Evolutionary conservation across 352 stramenopile species (phyloP).

Genomic region (Phytophthora macrochlamydospora): DNA sequence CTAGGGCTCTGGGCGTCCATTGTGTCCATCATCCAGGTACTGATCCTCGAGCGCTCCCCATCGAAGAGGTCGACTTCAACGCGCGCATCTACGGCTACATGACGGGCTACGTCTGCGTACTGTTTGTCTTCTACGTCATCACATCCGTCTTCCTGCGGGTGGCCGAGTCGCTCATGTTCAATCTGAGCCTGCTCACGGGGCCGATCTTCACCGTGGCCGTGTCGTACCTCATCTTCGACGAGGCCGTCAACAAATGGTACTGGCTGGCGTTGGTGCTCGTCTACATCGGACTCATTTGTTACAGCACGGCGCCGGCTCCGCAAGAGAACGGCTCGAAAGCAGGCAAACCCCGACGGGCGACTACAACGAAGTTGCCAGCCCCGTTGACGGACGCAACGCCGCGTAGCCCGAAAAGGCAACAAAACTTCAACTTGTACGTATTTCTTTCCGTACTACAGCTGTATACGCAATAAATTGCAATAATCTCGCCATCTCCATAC

Average conservation of each 20-base stretch:
- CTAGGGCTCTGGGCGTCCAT: slow-evolving; percentile 59
- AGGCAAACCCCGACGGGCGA: slow-evolving; percentile 14
- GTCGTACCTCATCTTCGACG: slow-evolving; percentile 66
- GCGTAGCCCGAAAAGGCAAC: too few species aligned
- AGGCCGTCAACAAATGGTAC: slow-evolving; percentile 64
- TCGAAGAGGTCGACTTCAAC: slow-evolving; percentile 55
- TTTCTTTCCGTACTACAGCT: neutral
- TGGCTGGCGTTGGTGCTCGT: slow-evolving; percentile 62
- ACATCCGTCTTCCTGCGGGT: slow-evolving; percentile 61
- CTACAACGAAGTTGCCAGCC: slow-evolving; percentile 25
- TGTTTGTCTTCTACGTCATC: slow-evolving; percentile 72
- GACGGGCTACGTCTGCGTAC: slow-evolving; percentile 52
- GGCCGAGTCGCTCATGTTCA: slow-evolving; percentile 74
- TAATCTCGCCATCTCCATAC: too few species aligned
- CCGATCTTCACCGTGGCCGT: slow-evolving; percentile 63
- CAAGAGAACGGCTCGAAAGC: slow-evolving; percentile 19
- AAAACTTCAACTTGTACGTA: neutral
- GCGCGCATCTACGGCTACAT: slow-evolving; percentile 62
- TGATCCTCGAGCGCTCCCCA: slow-evolving; percentile 49
- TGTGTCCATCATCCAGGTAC: slow-evolving; percentile 59
- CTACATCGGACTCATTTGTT: slow-evolving; percentile 59
- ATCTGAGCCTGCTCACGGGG: slow-evolving; percentile 62
- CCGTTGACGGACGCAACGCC: slow-evolving; percentile 19
- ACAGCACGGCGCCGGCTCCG: slow-evolving; percentile 48
- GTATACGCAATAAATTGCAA: too few species aligned